phyloP scores from a whole-genome alignment of 331 rosid genomes.

The Stylosanthes scabra region DNA sequence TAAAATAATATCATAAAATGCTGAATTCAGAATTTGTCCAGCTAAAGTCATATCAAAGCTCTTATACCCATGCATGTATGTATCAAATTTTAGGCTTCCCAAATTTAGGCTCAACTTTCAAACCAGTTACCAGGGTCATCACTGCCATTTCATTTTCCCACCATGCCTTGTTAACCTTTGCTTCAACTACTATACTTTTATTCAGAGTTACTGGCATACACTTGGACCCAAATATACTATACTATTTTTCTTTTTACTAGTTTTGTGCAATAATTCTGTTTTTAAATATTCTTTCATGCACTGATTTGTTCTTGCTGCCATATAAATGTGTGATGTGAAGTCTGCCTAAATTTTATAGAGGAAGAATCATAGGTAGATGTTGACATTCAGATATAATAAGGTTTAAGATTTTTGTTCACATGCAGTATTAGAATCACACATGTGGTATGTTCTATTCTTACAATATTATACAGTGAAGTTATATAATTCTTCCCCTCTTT shows the following conservation, averaged over 20 bases:
- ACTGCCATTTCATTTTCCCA: conserved; percentile 21
- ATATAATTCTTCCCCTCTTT: no score
- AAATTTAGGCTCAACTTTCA: neutral
- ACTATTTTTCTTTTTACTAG: neutral
- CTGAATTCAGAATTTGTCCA: neutral
- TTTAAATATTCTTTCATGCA: neutral
- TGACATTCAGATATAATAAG: neutral
- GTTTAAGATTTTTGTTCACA: neutral
- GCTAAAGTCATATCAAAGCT: conserved; percentile 16
- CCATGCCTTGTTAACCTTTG: neutral
- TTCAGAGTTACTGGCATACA: neutral
- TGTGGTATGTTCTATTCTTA: neutral
- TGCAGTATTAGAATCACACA: neutral
- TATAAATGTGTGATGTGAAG: conserved; percentile 2
- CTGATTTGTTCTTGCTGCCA: neutral
- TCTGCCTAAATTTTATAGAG: neutral
- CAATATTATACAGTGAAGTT: neutral
- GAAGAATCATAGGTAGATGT: neutral
- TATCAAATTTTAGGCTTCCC: conserved; percentile 11
- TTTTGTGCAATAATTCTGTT: neutral
- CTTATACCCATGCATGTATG: neutral
- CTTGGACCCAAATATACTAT: neutral
- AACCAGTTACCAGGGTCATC: conserved; percentile 28
- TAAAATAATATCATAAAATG: no score
- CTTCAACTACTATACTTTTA: neutral